Conservation (phyloP, 371 early-diverging fungal genomes). For the Sporodiniella umbellata region DNA sequence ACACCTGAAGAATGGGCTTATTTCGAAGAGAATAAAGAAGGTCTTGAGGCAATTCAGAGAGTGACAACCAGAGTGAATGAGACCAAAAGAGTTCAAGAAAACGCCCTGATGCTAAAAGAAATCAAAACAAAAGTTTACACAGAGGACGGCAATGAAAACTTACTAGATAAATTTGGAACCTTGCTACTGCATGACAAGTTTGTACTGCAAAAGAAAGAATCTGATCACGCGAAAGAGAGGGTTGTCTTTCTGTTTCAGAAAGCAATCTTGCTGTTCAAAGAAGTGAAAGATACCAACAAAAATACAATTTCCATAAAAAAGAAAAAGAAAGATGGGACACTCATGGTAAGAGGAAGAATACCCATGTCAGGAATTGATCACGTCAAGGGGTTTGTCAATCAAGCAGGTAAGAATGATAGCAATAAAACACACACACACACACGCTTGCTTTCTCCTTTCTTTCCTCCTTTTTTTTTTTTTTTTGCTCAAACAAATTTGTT, state of each 20-base stretch:
- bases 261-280: slow-evolving; percentile 77
- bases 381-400: slow-evolving; percentile 64
- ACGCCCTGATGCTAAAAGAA: slow-evolving; percentile 67
- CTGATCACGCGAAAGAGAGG: slow-evolving; percentile 64
- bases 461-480: too few species aligned
- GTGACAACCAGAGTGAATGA: slow-evolving; percentile 91
- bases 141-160: slow-evolving; percentile 19
- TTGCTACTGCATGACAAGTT: slow-evolving; percentile 83
- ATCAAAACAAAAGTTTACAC: slow-evolving; percentile 64
- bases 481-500: background rate
- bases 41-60: slow-evolving; percentile 75
- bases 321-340: slow-evolving; percentile 40
- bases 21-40: slow-evolving; percentile 74
- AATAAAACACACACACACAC: background rate
- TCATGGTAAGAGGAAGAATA: slow-evolving; percentile 75
- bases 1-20: slow-evolving; percentile 67
- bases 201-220: slow-evolving; percentile 70
- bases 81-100: slow-evolving; percentile 82
- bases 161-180: slow-evolving; percentile 65
- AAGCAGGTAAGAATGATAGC: slow-evolving; percentile 44
- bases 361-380: slow-evolving; percentile 77
- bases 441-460: too few species aligned
- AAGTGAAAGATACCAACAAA: slow-evolving; percentile 30
- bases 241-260: slow-evolving; percentile 85
- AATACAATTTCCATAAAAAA: slow-evolving; percentile 39